Conservation (phyloP, 306 rosid genomes). For the barrel medic (Medicago truncatula) region DNA sequence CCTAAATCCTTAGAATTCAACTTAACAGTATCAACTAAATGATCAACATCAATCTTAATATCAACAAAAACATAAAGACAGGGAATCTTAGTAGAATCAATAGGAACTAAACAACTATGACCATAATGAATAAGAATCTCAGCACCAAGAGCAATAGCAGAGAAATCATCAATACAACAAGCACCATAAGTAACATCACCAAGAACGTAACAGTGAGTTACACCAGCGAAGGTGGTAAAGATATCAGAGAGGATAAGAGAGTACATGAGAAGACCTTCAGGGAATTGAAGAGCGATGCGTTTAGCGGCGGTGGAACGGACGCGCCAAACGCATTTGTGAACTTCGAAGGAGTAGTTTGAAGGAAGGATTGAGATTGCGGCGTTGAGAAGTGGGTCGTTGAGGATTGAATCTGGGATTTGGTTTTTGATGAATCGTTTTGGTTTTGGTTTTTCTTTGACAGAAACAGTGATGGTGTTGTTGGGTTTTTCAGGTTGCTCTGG, state of each 20-base stretch:
- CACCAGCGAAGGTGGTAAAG: constrained; percentile 73
- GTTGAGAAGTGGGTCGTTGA: constrained; percentile 53
- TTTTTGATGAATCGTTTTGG: constrained; percentile 56
- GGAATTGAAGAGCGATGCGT: constrained; percentile 81
- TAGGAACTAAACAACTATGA: constrained; percentile 94
- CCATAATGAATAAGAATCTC: constrained; percentile 84
- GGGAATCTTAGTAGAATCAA: constrained; percentile 75
- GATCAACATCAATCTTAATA: constrained; percentile 66
- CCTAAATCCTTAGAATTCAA: constrained; percentile 45
- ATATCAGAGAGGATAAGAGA: constrained; percentile 82
- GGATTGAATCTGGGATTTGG: constrained; percentile 59
- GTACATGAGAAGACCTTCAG: constrained; percentile 95
- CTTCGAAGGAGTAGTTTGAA: constrained; percentile 80
- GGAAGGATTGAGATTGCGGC: constrained; percentile 59
- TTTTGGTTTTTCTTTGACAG: neutral
- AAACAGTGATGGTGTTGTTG: neutral
- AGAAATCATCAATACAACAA: constrained; percentile 81
- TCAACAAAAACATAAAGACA: constrained; percentile 94
- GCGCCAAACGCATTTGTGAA: constrained; percentile 89
- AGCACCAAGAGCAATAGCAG: constrained; percentile 72
- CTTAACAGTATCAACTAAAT: constrained; percentile 60
- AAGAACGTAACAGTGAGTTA: constrained; percentile 66
- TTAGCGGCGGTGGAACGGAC: constrained; percentile 66
- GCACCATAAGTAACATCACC: constrained; percentile 91
- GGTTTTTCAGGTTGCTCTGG: constrained; percentile 1